Evolutionary conservation across 371 early-diverging fungal species (phyloP), one percentile per base, ranked within the genome.

Genomic region (Capniomyces stellatus): DNA sequence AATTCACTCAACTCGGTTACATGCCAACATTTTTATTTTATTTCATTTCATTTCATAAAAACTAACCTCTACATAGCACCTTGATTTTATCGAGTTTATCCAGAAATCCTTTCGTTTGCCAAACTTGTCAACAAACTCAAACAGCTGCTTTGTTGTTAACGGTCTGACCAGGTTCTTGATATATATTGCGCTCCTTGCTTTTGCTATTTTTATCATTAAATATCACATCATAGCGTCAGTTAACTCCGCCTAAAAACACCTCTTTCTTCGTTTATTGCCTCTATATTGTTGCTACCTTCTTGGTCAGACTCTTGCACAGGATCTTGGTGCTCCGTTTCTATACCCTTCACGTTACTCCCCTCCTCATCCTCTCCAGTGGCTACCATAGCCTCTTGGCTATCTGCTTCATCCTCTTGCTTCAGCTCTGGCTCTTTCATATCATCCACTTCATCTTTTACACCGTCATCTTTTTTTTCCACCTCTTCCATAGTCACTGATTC

Each of bases 11-110:
- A 46, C 15, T 6, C 13, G 18, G 3, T 19, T 22, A 49, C 6
- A 27, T n/a, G n/a, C 18, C 31, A 25, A n/a, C n/a, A n/a, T n/a
- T n/a, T n/a, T n/a, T n/a, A n/a, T n/a, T n/a, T n/a, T n/a, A n/a
- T n/a, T n/a, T n/a, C n/a, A n/a, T n/a, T n/a, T n/a, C n/a, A n/a
- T n/a, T n/a, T n/a, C n/a, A n/a, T n/a, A n/a, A n/a, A n/a, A n/a
- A n/a, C n/a, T n/a, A n/a, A n/a, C 85, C 53, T 73, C 72, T n/a
- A 78, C 87, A 72, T 79, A 89, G 49, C 82, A 80, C 56, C 85
- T 87, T 1, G 88, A 81, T 52, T 86, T 85, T 63, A 89, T 85
- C 28, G 71, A 72, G 64, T 88, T 84, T 72, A 89, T 82, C 89
- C 89, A 88, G 23, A 86, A 72, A 43, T 73, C 70, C 27, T 77